phyloP scores from a whole-genome alignment of 1,284 basidiomycete species.

The Ganoderma meredithae region DNA sequence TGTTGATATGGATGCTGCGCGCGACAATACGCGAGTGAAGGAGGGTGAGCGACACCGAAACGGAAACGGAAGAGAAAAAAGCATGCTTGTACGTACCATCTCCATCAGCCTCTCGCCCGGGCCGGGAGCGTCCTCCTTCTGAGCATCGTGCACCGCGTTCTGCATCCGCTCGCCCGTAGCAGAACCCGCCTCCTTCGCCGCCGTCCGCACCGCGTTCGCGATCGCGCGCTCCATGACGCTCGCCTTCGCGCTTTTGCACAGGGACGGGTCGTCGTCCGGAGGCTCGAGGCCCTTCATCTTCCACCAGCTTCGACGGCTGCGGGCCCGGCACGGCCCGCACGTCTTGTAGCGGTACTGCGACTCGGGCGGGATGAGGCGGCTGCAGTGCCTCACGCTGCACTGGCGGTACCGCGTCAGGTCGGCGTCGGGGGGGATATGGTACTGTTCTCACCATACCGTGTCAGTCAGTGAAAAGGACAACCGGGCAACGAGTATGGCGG shows the following conservation, averaged over 20 bases:
- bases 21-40: background rate
- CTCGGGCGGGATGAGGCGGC: constrained; percentile 45
- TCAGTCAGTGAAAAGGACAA: background rate
- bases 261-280: background rate
- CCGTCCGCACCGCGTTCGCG: constrained; percentile 1
- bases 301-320: constrained; percentile 21
- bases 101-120: constrained; percentile 7
- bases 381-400: constrained; percentile 45
- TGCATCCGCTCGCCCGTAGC: background rate
- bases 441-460: background rate
- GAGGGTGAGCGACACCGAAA: background rate
- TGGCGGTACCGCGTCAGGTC: constrained; percentile 39
- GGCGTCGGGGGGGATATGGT: constrained; percentile 29
- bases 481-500: too few species aligned
- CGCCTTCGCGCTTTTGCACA: background rate
- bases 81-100: constrained; percentile 16
- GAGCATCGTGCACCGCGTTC: background rate
- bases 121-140: background rate
- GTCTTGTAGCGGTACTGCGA: constrained; percentile 46
- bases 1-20: constrained; percentile 48
- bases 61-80: constrained; percentile 28
- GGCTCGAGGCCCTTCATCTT: background rate
- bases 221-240: background rate
- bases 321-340: constrained; percentile 45
- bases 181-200: background rate